Conservation (phyloP, 345 rosid genomes). For the Camelina laxa region DNA sequence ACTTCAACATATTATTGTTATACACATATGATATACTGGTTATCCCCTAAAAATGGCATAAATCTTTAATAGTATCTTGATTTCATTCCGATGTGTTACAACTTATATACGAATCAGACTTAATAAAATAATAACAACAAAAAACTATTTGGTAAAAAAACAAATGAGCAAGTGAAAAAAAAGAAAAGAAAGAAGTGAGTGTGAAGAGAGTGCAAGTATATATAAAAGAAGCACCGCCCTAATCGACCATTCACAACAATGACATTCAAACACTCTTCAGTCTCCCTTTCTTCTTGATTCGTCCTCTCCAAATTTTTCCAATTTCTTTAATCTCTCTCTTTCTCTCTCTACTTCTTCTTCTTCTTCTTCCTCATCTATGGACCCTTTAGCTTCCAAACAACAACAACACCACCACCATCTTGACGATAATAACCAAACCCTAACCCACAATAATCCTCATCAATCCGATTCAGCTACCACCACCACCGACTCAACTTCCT, state of each 20-base stretch:
- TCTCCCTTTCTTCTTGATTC: constrained; percentile 47
- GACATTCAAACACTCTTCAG: constrained; percentile 45
- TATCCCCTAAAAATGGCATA: not conserved
- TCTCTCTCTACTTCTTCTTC: constrained; percentile 28
- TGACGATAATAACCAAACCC: constrained; percentile 38
- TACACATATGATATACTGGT: not conserved
- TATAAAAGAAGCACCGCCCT: constrained; percentile 47
- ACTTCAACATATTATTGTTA: not conserved
- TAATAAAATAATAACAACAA: not conserved
- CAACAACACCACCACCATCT: constrained; percentile 38
- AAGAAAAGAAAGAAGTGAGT: not conserved
- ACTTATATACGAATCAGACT: not conserved
- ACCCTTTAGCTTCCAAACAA: constrained; percentile 46
- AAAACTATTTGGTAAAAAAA: not conserved
- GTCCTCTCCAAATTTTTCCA: constrained; percentile 38
- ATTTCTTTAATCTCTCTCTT: constrained; percentile 42
- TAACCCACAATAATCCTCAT: constrained; percentile 24
- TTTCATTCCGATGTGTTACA: not conserved
- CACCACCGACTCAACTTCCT: constrained; percentile 34
- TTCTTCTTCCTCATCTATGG: constrained; percentile 41
- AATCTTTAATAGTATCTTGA: not conserved
- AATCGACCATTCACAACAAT: constrained; percentile 48
- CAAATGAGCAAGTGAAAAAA: not conserved
- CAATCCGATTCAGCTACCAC: constrained; percentile 29
- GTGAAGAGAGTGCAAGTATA: constrained; percentile 33